Conservation (phyloP, 441 rosid species). For the Breynia disticha region DNA sequence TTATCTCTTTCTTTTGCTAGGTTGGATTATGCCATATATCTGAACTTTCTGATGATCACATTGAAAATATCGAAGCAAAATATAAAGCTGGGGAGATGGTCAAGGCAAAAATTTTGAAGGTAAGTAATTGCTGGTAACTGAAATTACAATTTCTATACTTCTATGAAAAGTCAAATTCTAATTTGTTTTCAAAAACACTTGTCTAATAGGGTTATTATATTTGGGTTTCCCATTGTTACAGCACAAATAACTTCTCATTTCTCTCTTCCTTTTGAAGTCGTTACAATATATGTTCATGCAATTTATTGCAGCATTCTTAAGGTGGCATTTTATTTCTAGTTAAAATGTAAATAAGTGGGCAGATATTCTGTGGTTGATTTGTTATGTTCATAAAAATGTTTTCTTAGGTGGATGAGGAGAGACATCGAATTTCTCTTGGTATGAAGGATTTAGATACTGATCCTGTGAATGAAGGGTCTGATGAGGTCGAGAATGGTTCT, state of each 20-base stretch:
- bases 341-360: no score
- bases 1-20: constrained; percentile 27
- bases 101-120: constrained; percentile 80
- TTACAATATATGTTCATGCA: not conserved
- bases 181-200: no score
- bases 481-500: constrained; percentile 36
- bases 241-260: not conserved
- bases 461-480: constrained; percentile 30
- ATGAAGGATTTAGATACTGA: constrained; percentile 60
- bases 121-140: constrained; percentile 11
- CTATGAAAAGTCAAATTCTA: no score
- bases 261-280: no score
- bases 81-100: constrained; percentile 74
- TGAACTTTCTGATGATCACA: constrained; percentile 56
- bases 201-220: not conserved
- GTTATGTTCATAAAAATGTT: constrained; percentile 11
- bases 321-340: no score
- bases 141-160: not conserved
- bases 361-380: no score
- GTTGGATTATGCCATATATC: constrained; percentile 92
- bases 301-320: not conserved
- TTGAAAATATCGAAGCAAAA: constrained; percentile 46
- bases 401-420: constrained; percentile 69
- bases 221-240: not conserved
- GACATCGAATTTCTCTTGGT: constrained; percentile 77